A percentile compares a stretch with the other conserved stretches of the same genome.
Conservation (phyloP, 2,329 filamentous ascomycete genomes). For the Coniochaeta sp. region DNA sequence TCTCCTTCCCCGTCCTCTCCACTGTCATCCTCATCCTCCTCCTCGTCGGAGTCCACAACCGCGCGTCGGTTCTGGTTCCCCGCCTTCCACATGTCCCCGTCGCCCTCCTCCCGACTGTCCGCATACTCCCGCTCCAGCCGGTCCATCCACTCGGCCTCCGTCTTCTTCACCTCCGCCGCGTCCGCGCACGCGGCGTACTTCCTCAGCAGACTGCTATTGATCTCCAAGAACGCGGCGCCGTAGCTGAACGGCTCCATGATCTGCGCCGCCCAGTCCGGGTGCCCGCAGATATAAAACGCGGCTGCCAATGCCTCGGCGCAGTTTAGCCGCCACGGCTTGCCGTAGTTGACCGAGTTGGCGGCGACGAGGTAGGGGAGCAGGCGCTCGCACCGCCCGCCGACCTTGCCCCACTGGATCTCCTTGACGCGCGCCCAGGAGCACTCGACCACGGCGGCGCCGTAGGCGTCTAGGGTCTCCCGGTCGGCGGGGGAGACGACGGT, state of each 20-base stretch:
- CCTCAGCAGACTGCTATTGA: conserved; percentile 76
- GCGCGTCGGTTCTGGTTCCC: conserved; percentile 75
- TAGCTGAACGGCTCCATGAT: conserved; percentile 83
- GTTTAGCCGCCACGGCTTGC: conserved; percentile 88
- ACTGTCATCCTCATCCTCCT: conserved; percentile 35
- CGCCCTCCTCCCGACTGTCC: conserved; percentile 61
- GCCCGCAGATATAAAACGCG: conserved; percentile 87
- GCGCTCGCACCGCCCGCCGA: conserved; percentile 89
- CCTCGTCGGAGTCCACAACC: conserved; percentile 41
- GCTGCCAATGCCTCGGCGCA: conserved; percentile 93
- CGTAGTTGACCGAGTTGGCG: conserved; percentile 96
- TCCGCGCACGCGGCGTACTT: conserved; percentile 78
- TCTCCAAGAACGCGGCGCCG: conserved; percentile 79
- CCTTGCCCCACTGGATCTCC: conserved; percentile 84
- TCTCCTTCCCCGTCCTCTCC: conserved; percentile 34
- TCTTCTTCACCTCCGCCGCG: conserved; percentile 74
- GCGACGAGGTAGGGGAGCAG: conserved; percentile 91
- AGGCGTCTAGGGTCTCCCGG: conserved; percentile 70
- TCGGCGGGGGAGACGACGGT: conserved; percentile 78
- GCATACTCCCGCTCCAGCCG: conserved; percentile 85
- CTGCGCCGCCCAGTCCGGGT: conserved; percentile 81
- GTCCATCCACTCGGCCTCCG: conserved; percentile 81
- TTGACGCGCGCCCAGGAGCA: conserved; percentile 91
- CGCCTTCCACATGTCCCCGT: conserved; percentile 73
- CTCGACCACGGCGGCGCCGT: conserved; percentile 92